phyloP scores from a whole-genome alignment of 2,329 filamentous ascomycete genomes.

The Spiromastix sp. region DNA sequence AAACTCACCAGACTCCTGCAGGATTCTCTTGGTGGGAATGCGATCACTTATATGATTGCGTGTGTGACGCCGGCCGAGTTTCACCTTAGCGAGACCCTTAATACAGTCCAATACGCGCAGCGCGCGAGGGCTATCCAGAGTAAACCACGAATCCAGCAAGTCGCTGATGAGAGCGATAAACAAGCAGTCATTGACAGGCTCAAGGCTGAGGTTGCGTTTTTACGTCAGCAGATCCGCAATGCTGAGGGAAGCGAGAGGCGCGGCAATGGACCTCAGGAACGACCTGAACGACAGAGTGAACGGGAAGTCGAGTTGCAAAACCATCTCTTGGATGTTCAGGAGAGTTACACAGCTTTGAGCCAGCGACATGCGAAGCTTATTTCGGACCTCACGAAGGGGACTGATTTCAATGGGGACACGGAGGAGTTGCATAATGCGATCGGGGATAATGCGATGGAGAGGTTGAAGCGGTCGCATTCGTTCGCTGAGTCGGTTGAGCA shows the following conservation, averaged over 20 bases:
- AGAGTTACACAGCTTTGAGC: constrained; percentile 86
- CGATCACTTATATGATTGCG: constrained; percentile 98
- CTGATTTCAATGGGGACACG: constrained; percentile 46
- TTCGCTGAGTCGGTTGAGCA: constrained; percentile 95
- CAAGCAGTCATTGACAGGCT: constrained; percentile 86
- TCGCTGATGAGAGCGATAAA: constrained; percentile 82
- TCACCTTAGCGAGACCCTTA: constrained; percentile 92
- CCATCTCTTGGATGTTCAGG: constrained; percentile 81
- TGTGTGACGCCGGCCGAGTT: constrained; percentile 96
- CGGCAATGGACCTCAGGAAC: constrained; percentile 52
- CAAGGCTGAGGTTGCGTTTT: constrained; percentile 84
- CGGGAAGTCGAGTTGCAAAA: constrained; percentile 87
- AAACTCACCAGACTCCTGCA: constrained; percentile 88
- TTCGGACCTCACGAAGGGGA: constrained; percentile 78
- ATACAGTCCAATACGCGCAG: constrained; percentile 95
- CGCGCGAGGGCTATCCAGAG: constrained; percentile 92
- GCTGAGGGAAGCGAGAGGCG: constrained; percentile 55
- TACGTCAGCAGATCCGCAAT: constrained; percentile 85
- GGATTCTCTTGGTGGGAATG: constrained; percentile 92
- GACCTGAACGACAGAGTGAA: constrained; percentile 68
- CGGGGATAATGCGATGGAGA: constrained; percentile 70
- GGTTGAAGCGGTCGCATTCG: constrained; percentile 86
- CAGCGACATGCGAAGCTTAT: constrained; percentile 93
- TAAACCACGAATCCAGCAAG: constrained; percentile 90
- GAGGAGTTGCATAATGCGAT: constrained; percentile 45